These are phyloP conservation scores for Yamadazyma laniorum DNA, from an alignment of 805 yeast genomes.

Conservation along the genomic window DNA sequence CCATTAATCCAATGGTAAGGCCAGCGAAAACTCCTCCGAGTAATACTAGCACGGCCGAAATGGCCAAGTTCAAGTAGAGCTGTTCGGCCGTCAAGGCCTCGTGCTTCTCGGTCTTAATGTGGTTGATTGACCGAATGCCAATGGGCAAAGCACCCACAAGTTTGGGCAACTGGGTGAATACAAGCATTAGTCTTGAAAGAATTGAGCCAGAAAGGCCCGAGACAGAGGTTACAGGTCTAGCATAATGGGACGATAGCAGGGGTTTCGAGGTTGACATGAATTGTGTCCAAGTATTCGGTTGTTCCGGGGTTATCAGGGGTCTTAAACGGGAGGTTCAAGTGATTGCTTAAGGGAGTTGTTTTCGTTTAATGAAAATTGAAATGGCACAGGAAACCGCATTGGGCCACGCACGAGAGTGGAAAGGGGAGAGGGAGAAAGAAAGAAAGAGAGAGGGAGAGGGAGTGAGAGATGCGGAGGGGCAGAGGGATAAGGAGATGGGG, in stretches of 20 bases:
- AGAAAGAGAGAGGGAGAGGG: too few relatives aligned
- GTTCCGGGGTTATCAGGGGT: too few relatives aligned
- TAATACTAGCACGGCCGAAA: slow-evolving; percentile 62
- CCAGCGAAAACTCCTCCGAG: slow-evolving; percentile 93
- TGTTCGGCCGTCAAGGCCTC: slow-evolving; percentile 33
- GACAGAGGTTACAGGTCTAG: slow-evolving; percentile 2
- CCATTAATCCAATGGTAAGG: slow-evolving; percentile 93
- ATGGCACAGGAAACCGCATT: too few relatives aligned
- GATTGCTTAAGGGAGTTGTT: too few relatives aligned
- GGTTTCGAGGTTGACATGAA: slow-evolving; percentile 6
- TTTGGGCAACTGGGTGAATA: slow-evolving; percentile 32
- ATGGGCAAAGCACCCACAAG: slow-evolving; percentile 38
- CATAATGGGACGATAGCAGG: not conserved
- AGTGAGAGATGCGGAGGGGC: too few relatives aligned
- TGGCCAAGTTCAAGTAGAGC: slow-evolving; percentile 47
- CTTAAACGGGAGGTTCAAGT: too few relatives aligned
- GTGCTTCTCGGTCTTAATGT: slow-evolving; percentile 12
- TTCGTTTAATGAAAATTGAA: too few relatives aligned
- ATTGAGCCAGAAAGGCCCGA: not conserved
- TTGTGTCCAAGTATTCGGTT: too few relatives aligned
- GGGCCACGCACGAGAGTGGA: too few relatives aligned
- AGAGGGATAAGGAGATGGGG: too few relatives aligned
- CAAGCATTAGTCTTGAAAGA: slow-evolving; percentile 28
- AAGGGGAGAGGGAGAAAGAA: too few relatives aligned
- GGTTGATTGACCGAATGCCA: slow-evolving; percentile 11